Conservation (phyloP, 805 yeast genomes). For the Lachancea mirantina region DNA sequence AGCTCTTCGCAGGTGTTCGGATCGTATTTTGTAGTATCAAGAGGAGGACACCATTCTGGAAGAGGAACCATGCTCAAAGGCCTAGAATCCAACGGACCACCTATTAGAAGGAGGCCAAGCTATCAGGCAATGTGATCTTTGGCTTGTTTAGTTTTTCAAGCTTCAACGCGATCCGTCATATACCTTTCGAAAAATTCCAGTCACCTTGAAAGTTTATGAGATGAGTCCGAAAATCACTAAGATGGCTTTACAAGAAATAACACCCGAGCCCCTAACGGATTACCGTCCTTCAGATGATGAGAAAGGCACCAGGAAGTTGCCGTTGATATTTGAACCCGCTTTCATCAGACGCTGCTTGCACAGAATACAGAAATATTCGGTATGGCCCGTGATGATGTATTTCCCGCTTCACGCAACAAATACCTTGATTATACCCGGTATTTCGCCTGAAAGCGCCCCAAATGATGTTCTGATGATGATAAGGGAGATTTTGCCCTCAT, state of each 20-base stretch:
- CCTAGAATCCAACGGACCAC: too few relatives aligned
- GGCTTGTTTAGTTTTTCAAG: too few relatives aligned
- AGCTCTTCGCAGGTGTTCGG: conserved; percentile 45
- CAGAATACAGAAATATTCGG: conserved; percentile 18
- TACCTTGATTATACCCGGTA: conserved; percentile 16
- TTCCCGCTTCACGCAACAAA: conserved; percentile 24
- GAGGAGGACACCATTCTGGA: conserved; percentile 31
- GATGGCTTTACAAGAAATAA: conserved; percentile 12
- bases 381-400: conserved; percentile 18
- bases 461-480: conserved; percentile 25
- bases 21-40: conserved; percentile 17
- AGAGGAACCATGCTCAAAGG: conserved; percentile 11
- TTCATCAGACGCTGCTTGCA: conserved; percentile 10
- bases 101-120: too few relatives aligned
- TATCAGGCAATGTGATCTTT: too few relatives aligned
- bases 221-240: too few relatives aligned
- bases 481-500: conserved; percentile 18
- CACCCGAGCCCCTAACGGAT: conserved; percentile 18
- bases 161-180: too few relatives aligned
- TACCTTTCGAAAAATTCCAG: too few relatives aligned
- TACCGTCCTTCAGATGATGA: conserved; percentile 8
- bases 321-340: conserved; percentile 3
- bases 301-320: too few relatives aligned
- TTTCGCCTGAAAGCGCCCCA: conserved; percentile 17
- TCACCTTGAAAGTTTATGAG: too few relatives aligned